Evolutionary conservation across 148 eudicot species (phyloP), one percentile per base, ranked within the genome.

Genomic region (Fagopyrum homotropicum): DNA sequence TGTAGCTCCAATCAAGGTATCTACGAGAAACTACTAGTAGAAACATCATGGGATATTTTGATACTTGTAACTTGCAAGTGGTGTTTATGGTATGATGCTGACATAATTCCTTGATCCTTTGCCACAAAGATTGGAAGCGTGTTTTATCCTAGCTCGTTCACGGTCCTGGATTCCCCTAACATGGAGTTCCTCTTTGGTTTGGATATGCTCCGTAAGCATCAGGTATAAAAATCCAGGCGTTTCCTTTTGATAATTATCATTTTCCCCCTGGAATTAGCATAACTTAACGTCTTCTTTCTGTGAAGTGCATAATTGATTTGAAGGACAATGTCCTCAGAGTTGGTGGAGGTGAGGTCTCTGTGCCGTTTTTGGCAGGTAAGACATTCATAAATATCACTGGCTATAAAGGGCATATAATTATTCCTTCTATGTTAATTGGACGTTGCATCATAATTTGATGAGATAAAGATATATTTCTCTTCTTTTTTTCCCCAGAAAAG

Each of bases 161-260:
- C 89, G 79, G 98, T 95, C 69, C 82, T 95, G 81, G 98, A 92
- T 89, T 84, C 98, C 64, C 88, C 97, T 75, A 95, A 95, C 85
- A 95, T 95, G 97, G 98, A 95, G 60, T 95, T 95, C 72, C 97
- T 95, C 78, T 95, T 95, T 79, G 98, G 98, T 40, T 77, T 95
- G 81, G 98, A 95, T 80, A 95, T 95, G 98, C 97, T 95, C 40
- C 93, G 91, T 64, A 95, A 95, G 85, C 98, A 95, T 84, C 98
- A 95, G 93, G 98, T 93, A 85, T 72, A 59, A 15, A 69, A 22
- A 12, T 63, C 63, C 7, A 70, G 51, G 26, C 75, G 30, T 77
- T 46, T 50, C 22, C 72, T 59, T 60, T 30, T 49, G 29, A 76
- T 69, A 52, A 29, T 7, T 14, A 66, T 7, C 47, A 5, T 14